Base-by-base conservation (phyloP, 257 asterid species). In the Ilex asprella region DNA sequence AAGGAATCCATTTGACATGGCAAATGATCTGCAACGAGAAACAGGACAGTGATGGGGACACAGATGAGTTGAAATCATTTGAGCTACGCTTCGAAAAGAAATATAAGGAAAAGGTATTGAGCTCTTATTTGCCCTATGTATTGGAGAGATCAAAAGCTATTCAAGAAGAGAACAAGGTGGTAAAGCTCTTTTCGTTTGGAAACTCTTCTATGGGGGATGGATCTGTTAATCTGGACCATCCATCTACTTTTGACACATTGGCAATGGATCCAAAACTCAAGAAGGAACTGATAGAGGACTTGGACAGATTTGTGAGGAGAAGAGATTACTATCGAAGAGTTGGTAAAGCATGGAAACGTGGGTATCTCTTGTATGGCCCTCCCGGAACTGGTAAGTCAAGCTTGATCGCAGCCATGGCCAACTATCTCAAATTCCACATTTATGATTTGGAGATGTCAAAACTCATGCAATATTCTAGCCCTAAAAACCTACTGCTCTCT, bases 281-380 rank as follows among this genome's bases (percentile, higher is more conserved):
- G 10, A 82, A 82, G 80, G 73, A 71, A 32, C 72, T 53, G 73
- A 73, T 82, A 29, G 84, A 79, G 2, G 86, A 82, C 61, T 75
- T 77, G n/a, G 80, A 79, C 0, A 51, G 53, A 49, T 79, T 82
- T 31, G 75, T 82, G 30, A 68, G 62, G 56, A 59, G 86, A 56
- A 75, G 61, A 30, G 80, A 79, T 39, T 65, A 66, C 12, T 82
- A 82, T 43, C 65, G 68, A 57, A 74, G 55, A 31, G 83, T 82
- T 2, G 86, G 88, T 5, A 79, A 82, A 65, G 83, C 85, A 2
- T 82, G 88, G 88, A 82, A 82, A 60, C 41, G 88, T 3, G 88
- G 85, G 3, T 82, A 82, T 53, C 68, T 82, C 63, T 53, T 82
- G 58, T 75, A 69, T 13, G 88, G 85, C 21, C 85, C 83, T 2